Base-by-base conservation (phyloP, 192 early-diverging fungal species). In the Polychytrium aggregatum region DNA sequence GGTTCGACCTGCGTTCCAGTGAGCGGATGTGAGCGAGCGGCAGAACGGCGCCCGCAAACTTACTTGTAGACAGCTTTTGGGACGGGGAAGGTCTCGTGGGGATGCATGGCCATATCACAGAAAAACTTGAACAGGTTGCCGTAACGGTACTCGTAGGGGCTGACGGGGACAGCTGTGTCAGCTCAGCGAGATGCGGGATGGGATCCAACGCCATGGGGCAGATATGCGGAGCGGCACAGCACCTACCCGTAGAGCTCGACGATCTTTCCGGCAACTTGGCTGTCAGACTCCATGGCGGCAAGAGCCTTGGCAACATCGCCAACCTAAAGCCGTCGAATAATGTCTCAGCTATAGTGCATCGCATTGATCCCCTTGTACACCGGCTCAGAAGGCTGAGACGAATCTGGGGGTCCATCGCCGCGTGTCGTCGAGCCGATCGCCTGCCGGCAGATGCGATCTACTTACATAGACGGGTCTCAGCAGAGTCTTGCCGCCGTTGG, bases 251-350 rank as follows among this genome's bases (percentile, higher is more conserved):
- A 87, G 26, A 98, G 78, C 70, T 98, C 95, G 48, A 86, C 87
- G 20, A 80, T 87, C 74, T 90, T 80, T 29, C 90, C 90, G 18
- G 81, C 68, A 2, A 84, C 80, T 25, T 68, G 64, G 44, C 83
- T 79, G 58, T 84, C 81, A 29, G 73, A 75, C 50, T 79, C 60
- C 63, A 91, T 82, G 27, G 67, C 57, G 46, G 82, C 81, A 49
- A 98, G 77, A 30, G 80, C 90, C 40, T 71, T 60, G 31, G 92
- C 94, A 35, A 98, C 85, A 63, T 98, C 94, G 25, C 78, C 67
- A 13, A 83, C 84, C 62, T 84, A 60, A 17, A 70, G 17, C 33
- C 9, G 0, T 9, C 9, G 22, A 18, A 30, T 6, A 8, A 52
- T 41, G 28, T 13, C 20, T 41, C 48, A 50, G 13, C 13, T 18